Evolutionary conservation across 1,284 basidiomycete species (phyloP).

Genomic region (Marasmius oreades): DNA sequence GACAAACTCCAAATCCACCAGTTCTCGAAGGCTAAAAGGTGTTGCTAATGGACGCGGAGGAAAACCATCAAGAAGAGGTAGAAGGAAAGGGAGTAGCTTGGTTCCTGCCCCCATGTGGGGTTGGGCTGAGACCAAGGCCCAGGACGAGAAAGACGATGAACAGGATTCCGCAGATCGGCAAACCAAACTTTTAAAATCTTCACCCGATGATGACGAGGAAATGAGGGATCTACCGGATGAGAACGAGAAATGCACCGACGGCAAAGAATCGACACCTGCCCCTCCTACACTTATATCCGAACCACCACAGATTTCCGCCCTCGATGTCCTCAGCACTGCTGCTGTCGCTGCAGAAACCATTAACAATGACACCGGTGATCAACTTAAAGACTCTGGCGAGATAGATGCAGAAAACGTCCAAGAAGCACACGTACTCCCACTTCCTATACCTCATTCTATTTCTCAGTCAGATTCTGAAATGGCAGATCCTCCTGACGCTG

Average conservation of each 20-base stretch:
- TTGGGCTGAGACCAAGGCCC: slow-evolving; percentile 59
- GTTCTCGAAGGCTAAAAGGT: slow-evolving; percentile 1
- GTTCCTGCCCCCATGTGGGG: slow-evolving; percentile 77
- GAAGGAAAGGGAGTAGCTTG: slow-evolving; percentile 61
- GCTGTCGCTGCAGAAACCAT: slow-evolving; percentile 6
- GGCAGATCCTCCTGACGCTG: slow-evolving; percentile 1
- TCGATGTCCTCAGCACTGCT: slow-evolving; percentile 14
- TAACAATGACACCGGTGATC: not conserved
- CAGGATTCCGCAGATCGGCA: slow-evolving; percentile 31
- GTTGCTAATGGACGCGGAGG: slow-evolving; percentile 6
- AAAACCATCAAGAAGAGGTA: slow-evolving; percentile 26
- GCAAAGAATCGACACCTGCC: not conserved
- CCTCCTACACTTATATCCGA: not conserved
- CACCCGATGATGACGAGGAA: slow-evolving; percentile 13
- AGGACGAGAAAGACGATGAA: slow-evolving; percentile 39
- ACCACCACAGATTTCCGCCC: slow-evolving; percentile 4
- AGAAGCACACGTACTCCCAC: slow-evolving; percentile 14
- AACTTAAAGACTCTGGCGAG: slow-evolving; percentile 5
- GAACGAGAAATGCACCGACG: not conserved
- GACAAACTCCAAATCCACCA: slow-evolving; percentile 16
- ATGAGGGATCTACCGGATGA: not conserved
- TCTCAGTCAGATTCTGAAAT: not conserved
- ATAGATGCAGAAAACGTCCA: not conserved
- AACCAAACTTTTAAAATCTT: slow-evolving; percentile 9
- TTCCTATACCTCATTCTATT: not conserved